phyloP scores from a whole-genome alignment of 371 early-diverging fungal genomes.

The Rhizomucor pusillus region DNA sequence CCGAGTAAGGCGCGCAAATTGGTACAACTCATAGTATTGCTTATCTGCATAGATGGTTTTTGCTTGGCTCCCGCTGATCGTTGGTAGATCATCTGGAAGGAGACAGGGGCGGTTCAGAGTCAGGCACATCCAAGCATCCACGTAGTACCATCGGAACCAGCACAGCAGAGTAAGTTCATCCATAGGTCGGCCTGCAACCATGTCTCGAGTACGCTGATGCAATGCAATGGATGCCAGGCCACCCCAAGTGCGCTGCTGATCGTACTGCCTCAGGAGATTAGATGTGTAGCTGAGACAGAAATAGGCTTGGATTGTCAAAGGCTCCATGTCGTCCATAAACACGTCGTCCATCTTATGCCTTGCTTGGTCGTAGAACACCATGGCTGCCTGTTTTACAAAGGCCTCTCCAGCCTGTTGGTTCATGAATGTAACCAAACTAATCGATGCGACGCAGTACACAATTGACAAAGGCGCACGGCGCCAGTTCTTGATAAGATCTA shows the following conservation, averaged over 20 bases:
- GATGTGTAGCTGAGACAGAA: conserved; percentile 33
- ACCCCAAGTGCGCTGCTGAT: conserved; percentile 31
- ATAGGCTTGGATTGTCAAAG: conserved; percentile 20
- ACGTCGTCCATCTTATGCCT: conserved; percentile 30
- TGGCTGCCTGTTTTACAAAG: conserved; percentile 20
- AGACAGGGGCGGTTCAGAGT: conserved; percentile 35
- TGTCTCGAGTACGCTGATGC: conserved; percentile 15
- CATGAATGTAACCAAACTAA: conserved; percentile 25
- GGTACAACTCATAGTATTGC: conserved; percentile 9
- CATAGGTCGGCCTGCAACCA: not conserved
- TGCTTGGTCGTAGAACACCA: conserved; percentile 28
- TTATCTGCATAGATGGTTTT: not conserved
- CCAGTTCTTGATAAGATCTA: conserved; percentile 21
- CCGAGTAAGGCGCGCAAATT: conserved; percentile 28
- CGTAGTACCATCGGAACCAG: conserved; percentile 46
- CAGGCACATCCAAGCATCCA: conserved; percentile 48
- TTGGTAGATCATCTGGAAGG: conserved; percentile 24
- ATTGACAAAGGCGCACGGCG: conserved; percentile 19
- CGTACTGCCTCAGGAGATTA: conserved; percentile 24
- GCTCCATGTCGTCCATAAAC: conserved; percentile 21
- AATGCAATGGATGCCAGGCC: conserved; percentile 26
- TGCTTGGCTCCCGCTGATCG: not conserved
- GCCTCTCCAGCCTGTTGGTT: conserved; percentile 14
- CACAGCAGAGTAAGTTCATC: conserved; percentile 17
- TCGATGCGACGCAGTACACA: conserved; percentile 27